Conservation (phyloP, 176 grass and related monocot species). For the Rhynchospora tenuis region DNA sequence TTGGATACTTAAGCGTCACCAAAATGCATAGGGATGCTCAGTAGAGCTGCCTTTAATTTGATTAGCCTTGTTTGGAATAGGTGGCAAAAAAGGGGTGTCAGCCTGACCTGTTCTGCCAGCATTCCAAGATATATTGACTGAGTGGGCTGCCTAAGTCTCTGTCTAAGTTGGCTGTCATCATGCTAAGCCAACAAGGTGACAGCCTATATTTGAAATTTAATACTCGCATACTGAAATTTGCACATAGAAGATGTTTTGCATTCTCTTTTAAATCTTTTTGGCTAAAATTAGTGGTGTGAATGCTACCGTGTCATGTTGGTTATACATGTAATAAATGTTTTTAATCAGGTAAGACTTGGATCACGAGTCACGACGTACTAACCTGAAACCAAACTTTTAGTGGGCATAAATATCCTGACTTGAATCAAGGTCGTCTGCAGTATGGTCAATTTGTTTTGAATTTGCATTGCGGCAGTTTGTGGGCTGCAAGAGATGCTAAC, state of each 20-base stretch:
- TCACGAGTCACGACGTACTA: neutral
- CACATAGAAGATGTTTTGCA: neutral
- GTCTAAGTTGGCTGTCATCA: neutral
- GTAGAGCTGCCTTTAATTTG: neutral
- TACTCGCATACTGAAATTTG: neutral
- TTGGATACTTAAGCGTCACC: neutral
- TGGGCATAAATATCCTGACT: neutral
- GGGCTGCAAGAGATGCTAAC: neutral
- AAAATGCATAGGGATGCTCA: neutral
- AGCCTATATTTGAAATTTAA: neutral
- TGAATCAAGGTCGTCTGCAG: neutral
- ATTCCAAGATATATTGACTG: neutral
- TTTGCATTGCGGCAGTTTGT: neutral
- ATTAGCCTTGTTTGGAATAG: neutral
- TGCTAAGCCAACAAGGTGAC: neutral
- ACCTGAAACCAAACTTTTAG: neutral
- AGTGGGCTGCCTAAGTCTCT: neutral
- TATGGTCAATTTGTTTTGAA: neutral
- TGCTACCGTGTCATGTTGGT: neutral
- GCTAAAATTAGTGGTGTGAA: neutral
- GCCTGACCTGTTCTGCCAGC: neutral
- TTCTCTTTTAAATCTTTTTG: neutral
- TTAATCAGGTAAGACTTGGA: neutral
- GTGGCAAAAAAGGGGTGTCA: neutral
- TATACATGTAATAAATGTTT: neutral